phyloP scores from a whole-genome alignment of 2,329 filamentous ascomycete species.

The Endothia cerciana region DNA sequence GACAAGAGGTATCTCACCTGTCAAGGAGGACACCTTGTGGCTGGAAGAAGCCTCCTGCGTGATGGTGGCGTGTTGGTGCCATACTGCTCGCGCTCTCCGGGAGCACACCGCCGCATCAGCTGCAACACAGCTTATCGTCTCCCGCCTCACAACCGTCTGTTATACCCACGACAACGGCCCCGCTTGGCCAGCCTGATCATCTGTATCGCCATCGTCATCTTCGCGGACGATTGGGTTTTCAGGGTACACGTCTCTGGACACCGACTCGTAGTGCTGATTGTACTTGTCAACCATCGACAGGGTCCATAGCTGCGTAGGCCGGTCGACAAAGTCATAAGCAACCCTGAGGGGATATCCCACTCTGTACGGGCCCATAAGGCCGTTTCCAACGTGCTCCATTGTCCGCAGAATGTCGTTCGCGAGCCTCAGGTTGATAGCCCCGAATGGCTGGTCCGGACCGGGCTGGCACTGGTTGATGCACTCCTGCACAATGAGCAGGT shows the following conservation, averaged over 20 bases:
- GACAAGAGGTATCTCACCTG: too few relatives aligned
- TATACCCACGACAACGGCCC: not conserved
- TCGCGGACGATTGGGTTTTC: not conserved
- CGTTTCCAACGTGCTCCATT: constrained; percentile 43
- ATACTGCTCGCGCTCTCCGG: too few relatives aligned
- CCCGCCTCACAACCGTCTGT: not conserved
- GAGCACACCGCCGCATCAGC: too few relatives aligned
- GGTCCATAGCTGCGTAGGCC: constrained; percentile 42
- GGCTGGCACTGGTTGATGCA: constrained; percentile 40
- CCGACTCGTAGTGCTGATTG: constrained; percentile 18
- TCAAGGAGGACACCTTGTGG: too few relatives aligned
- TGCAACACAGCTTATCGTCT: not conserved
- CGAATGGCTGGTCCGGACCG: constrained; percentile 31
- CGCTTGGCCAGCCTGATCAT: not conserved
- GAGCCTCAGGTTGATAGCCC: constrained; percentile 35
- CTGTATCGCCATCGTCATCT: not conserved
- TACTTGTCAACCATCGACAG: constrained; percentile 25
- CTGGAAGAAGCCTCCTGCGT: too few relatives aligned
- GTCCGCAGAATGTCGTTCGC: constrained; percentile 42
- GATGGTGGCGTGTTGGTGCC: too few relatives aligned
- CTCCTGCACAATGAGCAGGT: constrained; percentile 46
- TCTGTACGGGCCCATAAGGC: constrained; percentile 45
- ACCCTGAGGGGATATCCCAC: constrained; percentile 44
- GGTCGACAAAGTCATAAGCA: constrained; percentile 44
- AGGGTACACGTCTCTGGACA: constrained; percentile 23